These are phyloP conservation scores for Blastobotrys capitulatus DNA, from an alignment of 1,139 yeast species.

Conservation along the genomic window DNA sequence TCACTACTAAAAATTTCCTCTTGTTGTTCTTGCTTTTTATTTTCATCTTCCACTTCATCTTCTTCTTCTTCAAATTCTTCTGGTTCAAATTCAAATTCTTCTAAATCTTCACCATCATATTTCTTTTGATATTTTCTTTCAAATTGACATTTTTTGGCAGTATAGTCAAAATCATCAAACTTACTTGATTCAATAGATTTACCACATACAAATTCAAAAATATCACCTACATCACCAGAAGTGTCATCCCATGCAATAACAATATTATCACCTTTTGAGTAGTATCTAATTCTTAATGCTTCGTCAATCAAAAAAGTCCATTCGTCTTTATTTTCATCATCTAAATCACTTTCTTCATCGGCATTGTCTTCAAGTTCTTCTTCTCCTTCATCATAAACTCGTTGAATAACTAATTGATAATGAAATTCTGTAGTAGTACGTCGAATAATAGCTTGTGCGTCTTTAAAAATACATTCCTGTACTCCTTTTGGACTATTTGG, in stretches of 20 bases:
- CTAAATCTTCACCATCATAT: slow-evolving; percentile 47
- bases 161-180: slow-evolving; percentile 58
- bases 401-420: slow-evolving; percentile 67
- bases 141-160: slow-evolving; percentile 64
- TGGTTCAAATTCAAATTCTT: slow-evolving; percentile 45
- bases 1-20: neutral
- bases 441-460: slow-evolving; percentile 69
- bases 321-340: slow-evolving; percentile 51
- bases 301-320: slow-evolving; percentile 64
- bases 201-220: slow-evolving; percentile 74
- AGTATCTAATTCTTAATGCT: slow-evolving; percentile 48
- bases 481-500: slow-evolving; percentile 83
- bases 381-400: slow-evolving; percentile 66
- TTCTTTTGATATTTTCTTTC: slow-evolving; percentile 66
- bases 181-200: slow-evolving; percentile 51
- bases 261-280: slow-evolving; percentile 39
- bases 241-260: slow-evolving; percentile 77
- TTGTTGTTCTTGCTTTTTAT: too few relatives aligned
- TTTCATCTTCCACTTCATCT: too few relatives aligned
- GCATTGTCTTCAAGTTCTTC: slow-evolving; percentile 51
- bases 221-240: slow-evolving; percentile 83
- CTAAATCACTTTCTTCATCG: slow-evolving; percentile 49
- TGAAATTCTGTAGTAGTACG: slow-evolving; percentile 60
- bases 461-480: slow-evolving; percentile 72
- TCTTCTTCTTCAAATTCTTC: neutral